Evolutionary conservation across 495 filamentous ascomycete genomes (phyloP).

Genomic region (Xylaria longipes): DNA sequence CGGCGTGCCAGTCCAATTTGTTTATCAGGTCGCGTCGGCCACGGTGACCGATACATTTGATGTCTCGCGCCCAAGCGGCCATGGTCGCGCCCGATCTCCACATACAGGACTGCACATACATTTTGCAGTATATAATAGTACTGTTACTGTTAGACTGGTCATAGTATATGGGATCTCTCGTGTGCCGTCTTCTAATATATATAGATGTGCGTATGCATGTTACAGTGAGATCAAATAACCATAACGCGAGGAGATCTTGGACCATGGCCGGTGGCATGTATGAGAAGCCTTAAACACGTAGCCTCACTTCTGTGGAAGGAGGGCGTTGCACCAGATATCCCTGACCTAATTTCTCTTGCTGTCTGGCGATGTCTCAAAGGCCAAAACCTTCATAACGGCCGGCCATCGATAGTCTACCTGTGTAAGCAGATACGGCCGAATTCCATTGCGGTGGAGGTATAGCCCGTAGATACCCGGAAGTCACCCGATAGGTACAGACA

Average conservation of each 20-base stretch:
- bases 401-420: not conserved
- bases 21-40: not conserved
- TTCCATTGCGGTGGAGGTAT: no score
- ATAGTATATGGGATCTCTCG: not conserved
- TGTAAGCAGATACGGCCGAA: not conserved
- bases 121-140: not conserved
- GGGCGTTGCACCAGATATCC: not conserved
- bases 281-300: not conserved
- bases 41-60: not conserved
- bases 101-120: not conserved
- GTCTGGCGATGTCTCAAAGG: not conserved
- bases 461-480: not conserved
- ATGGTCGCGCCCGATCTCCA: not conserved
- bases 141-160: not conserved
- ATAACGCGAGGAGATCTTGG: not conserved
- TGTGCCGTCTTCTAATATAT: not conserved
- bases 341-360: not conserved
- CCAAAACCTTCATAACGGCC: not conserved
- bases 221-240: not conserved
- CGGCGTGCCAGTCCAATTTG: not conserved
- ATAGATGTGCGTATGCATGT: not conserved
- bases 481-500: not conserved
- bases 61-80: not conserved
- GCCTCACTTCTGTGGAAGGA: not conserved
- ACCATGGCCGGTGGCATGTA: not conserved